Percentiles rank a stretch among this genome's conserved stretches.
Evolutionary conservation across 768 basidiomycete species (phyloP).

Genomic region (Butyriboletus loyo): DNA sequence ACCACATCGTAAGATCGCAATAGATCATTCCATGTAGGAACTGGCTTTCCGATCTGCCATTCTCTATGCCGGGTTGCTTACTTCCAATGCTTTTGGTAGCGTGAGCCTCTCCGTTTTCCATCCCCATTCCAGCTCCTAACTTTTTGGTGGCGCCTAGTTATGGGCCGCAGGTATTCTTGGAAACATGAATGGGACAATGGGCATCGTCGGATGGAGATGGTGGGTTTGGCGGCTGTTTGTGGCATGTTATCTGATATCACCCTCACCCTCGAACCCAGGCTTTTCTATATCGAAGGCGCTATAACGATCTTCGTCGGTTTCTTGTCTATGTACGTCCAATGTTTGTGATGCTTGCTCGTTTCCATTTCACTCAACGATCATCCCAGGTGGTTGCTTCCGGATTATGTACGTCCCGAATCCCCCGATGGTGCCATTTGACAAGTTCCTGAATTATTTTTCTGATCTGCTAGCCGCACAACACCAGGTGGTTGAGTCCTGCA

Average conservation of each 20-base stretch:
- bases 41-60: slow-evolving; percentile 61
- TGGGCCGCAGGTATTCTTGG: slow-evolving; percentile 72
- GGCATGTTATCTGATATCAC: neutral
- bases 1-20: neutral
- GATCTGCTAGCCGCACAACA: slow-evolving; percentile 53
- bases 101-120: slow-evolving; percentile 33
- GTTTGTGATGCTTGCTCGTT: too few relatives aligned
- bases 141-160: slow-evolving; percentile 35
- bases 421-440: neutral
- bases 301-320: slow-evolving; percentile 62
- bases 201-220: slow-evolving; percentile 73
- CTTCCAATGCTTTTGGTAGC: slow-evolving; percentile 66
- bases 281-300: slow-evolving; percentile 71
- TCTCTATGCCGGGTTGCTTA: slow-evolving; percentile 54
- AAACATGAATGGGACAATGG: slow-evolving; percentile 63
- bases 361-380: neutral
- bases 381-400: slow-evolving; percentile 54
- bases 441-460: neutral
- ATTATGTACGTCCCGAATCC: slow-evolving; percentile 44
- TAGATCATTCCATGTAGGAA: slow-evolving; percentile 38
- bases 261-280: slow-evolving; percentile 37
- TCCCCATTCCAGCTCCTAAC: neutral
- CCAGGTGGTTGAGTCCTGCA: slow-evolving; percentile 50
- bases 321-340: slow-evolving; percentile 42
- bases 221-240: slow-evolving; percentile 19